phyloP scores from a whole-genome alignment of 2,329 filamentous ascomycete species.

The Hypoxylon sp. region DNA sequence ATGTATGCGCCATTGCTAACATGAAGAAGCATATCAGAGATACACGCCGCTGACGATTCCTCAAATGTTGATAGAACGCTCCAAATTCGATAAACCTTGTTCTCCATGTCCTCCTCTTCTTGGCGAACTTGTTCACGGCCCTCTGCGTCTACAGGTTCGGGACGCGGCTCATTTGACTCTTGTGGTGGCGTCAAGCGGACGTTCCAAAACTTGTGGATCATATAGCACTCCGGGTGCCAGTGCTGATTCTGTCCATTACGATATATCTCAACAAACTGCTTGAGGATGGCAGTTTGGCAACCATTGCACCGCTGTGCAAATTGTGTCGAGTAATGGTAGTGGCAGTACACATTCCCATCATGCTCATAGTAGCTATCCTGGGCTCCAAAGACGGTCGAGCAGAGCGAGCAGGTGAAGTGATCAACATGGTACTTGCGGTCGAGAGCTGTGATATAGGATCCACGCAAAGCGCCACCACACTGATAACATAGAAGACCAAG shows the following conservation, averaged over 20 bases:
- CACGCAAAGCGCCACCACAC: slow-evolving; percentile 91
- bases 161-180: slow-evolving; percentile 62
- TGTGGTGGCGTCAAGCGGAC: slow-evolving; percentile 82
- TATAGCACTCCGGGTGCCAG: slow-evolving; percentile 99
- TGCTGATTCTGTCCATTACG: slow-evolving; percentile 98
- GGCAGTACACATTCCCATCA: slow-evolving; percentile 95
- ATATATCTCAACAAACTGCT: slow-evolving; percentile 99
- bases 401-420: slow-evolving; percentile 98
- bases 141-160: slow-evolving; percentile 67
- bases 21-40: slow-evolving; percentile 98
- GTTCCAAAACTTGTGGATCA: slow-evolving; percentile 99
- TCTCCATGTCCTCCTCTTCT: slow-evolving; percentile 94
- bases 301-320: slow-evolving; percentile 97
- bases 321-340: slow-evolving; percentile 98
- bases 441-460: slow-evolving; percentile 97
- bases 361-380: slow-evolving; percentile 99
- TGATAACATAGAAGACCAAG: slow-evolving; percentile 92
- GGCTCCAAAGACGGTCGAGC: slow-evolving; percentile 96
- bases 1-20: slow-evolving; percentile 98
- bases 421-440: slow-evolving; percentile 99
- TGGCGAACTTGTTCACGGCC: slow-evolving; percentile 82
- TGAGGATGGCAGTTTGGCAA: slow-evolving; percentile 96
- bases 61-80: slow-evolving; percentile 97
- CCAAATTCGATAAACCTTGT: slow-evolving; percentile 98
- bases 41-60: slow-evolving; percentile 97